These are phyloP conservation scores for Cytospora chrysosperma DNA, from an alignment of 2,329 filamentous ascomycete species.

Conservation along the genomic window DNA sequence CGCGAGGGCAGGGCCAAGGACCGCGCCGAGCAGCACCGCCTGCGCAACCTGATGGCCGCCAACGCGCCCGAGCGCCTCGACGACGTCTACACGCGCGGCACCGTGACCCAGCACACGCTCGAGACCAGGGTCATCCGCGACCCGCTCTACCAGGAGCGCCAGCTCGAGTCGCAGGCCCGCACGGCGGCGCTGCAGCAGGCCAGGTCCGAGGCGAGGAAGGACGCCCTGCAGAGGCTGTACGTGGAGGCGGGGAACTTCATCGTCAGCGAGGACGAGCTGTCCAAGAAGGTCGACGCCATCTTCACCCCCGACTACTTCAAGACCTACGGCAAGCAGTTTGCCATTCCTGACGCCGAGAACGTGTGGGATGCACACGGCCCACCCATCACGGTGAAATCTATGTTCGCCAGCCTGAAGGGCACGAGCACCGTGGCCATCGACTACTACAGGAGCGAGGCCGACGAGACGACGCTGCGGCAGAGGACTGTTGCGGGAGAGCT, in stretches of 20 bases:
- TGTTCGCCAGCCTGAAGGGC: conserved; percentile 42
- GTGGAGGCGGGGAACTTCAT: conserved; percentile 88
- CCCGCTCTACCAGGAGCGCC: conserved; percentile 58
- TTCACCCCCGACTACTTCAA: conserved; percentile 66
- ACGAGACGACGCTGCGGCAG: conserved; percentile 49
- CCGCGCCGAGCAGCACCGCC: conserved; percentile 48
- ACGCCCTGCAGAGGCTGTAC: conserved; percentile 83
- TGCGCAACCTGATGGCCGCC: conserved; percentile 47
- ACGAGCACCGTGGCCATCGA: conserved; percentile 37
- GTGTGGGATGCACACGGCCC: conserved; percentile 51
- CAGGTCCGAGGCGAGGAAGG: conserved; percentile 60
- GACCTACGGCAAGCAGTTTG: conserved; percentile 38
- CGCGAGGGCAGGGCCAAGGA: conserved; percentile 37
- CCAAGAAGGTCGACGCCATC: conserved; percentile 68
- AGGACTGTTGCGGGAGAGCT: conserved; percentile 58
- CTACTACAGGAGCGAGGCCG: conserved; percentile 38
- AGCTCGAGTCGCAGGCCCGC: conserved; percentile 42
- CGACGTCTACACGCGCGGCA: conserved; percentile 71
- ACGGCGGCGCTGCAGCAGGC: conserved; percentile 45
- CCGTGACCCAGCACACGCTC: conserved; percentile 54
- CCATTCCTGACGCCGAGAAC: conserved; percentile 39
- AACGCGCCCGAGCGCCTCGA: conserved; percentile 70
- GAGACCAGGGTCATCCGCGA: conserved; percentile 57
- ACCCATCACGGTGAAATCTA: conserved; percentile 45
- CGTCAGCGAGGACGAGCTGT: conserved; percentile 73